These are phyloP conservation scores for Silene latifolia DNA, from an alignment of 148 eudicot genomes.

Conservation along the genomic window DNA sequence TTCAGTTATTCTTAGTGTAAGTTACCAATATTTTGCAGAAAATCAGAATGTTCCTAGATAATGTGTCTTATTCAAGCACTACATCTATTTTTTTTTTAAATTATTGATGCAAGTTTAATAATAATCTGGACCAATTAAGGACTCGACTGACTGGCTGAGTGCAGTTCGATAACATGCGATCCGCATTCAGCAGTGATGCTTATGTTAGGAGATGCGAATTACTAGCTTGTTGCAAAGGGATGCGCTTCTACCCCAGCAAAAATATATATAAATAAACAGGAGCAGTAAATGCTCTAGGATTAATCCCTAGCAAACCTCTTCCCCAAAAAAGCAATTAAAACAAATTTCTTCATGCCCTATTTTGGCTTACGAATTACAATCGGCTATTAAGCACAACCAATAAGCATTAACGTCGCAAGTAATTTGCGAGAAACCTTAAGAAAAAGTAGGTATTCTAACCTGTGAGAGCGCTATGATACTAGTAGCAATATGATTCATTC, in stretches of 20 bases:
- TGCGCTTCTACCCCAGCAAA: no score
- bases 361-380: neutral
- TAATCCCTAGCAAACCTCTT: neutral
- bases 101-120: neutral
- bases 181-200: neutral
- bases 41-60: neutral
- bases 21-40: neutral
- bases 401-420: neutral
- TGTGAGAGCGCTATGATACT: slow-evolving; percentile 88
- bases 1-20: neutral
- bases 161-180: neutral
- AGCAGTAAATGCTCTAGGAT: no score
- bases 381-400: neutral
- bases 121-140: neutral
- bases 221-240: no score
- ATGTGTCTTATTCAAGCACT: neutral
- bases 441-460: slow-evolving; percentile 34
- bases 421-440: neutral
- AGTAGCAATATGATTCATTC: slow-evolving; percentile 84
- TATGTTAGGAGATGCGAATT: neutral
- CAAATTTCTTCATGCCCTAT: neutral
- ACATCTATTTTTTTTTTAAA: neutral
- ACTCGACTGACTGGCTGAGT: neutral
- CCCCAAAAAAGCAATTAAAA: neutral
- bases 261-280: no score